Conservation (phyloP, 345 rosid genomes). For the Murraya koenigii region DNA sequence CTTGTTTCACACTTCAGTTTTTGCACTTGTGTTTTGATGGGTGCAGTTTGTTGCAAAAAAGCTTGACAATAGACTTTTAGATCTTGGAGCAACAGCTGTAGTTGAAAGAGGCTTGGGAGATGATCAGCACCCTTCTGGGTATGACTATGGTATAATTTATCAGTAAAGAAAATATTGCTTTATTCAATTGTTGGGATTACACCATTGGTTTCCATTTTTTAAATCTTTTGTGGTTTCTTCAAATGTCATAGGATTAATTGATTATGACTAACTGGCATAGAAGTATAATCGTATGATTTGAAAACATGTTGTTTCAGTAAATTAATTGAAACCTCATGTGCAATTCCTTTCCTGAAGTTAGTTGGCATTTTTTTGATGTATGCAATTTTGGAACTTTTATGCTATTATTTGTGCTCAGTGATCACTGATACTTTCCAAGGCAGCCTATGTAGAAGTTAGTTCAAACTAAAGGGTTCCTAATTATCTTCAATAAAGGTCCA, state of each 20-base stretch:
- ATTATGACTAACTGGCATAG: neutral
- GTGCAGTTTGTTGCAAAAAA: slow-evolving; percentile 95
- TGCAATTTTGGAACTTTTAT: no score
- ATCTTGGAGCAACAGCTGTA: slow-evolving; percentile 72
- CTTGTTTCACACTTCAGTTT: neutral
- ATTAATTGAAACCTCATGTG: no score
- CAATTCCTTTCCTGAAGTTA: no score
- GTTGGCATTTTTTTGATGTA: no score
- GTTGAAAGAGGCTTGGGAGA: slow-evolving; percentile 90
- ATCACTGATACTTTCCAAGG: no score
- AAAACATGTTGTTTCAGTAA: no score
- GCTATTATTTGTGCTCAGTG: no score
- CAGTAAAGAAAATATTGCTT: neutral
- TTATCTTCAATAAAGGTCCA: no score
- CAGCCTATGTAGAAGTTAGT: no score
- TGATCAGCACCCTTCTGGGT: slow-evolving; percentile 99
- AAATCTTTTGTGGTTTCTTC: neutral
- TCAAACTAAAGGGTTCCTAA: no score
- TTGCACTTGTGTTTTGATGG: slow-evolving; percentile 16
- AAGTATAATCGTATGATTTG: neutral
- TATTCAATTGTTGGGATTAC: neutral
- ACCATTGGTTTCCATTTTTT: no score
- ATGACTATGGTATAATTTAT: slow-evolving; percentile 26
- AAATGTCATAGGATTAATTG: neutral
- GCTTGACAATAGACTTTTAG: slow-evolving; percentile 82